Percentiles rank a stretch among this genome's conserved stretches.
Evolutionary conservation across 148 eudicot species (phyloP).

Genomic region (Spergularia marina): DNA sequence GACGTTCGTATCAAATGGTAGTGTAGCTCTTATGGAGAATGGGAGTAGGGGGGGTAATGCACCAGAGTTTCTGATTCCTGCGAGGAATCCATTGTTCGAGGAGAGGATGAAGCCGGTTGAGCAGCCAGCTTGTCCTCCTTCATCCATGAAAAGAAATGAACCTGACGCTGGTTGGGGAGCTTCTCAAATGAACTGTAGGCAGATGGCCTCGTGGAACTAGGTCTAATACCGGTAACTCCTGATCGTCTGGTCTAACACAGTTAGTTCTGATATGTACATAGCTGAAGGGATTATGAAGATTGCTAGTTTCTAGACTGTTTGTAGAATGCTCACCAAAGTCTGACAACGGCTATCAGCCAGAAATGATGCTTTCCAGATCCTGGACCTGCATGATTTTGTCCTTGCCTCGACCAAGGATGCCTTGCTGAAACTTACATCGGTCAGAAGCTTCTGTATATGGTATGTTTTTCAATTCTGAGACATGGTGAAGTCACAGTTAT

Average conservation of each 20-base stretch:
- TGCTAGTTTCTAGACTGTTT: slow-evolving; percentile 4
- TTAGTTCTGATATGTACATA: slow-evolving; percentile 21
- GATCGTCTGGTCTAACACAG: slow-evolving; percentile 22
- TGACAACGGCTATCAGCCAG: background rate
- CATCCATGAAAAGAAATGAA: slow-evolving; percentile 39
- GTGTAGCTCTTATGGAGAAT: slow-evolving; percentile 26
- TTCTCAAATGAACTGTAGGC: slow-evolving; percentile 33
- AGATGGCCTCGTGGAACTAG: slow-evolving; percentile 34
- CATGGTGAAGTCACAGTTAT: slow-evolving; percentile 23
- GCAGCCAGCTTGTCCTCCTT: slow-evolving; percentile 28
- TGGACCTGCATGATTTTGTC: slow-evolving; percentile 5
- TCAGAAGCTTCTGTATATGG: slow-evolving; percentile 12
- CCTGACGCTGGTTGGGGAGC: slow-evolving; percentile 42
- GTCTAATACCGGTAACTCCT: background rate
- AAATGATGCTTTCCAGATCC: background rate
- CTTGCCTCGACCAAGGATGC: background rate
- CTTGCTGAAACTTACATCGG: background rate
- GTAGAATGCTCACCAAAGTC: slow-evolving; percentile 2
- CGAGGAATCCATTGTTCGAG: slow-evolving; percentile 20
- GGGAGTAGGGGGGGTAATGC: slow-evolving; percentile 26
- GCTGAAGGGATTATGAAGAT: background rate
- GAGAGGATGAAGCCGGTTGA: slow-evolving; percentile 28
- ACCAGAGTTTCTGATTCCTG: slow-evolving; percentile 16
- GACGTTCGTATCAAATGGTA: slow-evolving; percentile 20
- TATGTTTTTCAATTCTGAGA: slow-evolving; percentile 6